Percentiles rank a stretch among this genome's conserved stretches.
These are phyloP conservation scores for Nigrograna mackinnonii DNA, from an alignment of 2,329 filamentous ascomycete genomes.

Conservation along the genomic window DNA sequence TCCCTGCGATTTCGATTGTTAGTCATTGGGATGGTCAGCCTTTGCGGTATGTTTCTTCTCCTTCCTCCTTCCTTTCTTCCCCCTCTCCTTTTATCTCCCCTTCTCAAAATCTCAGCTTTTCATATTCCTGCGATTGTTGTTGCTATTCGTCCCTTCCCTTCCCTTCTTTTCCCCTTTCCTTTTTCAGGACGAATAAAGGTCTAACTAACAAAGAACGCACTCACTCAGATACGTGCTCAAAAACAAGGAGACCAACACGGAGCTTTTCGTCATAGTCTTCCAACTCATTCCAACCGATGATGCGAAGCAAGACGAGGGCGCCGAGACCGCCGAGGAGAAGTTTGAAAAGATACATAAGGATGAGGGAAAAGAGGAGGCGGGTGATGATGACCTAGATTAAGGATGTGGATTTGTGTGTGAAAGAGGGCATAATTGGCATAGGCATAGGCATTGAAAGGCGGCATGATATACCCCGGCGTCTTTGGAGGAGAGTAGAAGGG, in stretches of 20 bases:
- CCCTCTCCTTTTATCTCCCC: not conserved
- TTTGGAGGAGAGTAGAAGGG: too few relatives aligned
- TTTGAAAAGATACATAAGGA: slow-evolving; percentile 24
- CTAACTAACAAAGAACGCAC: slow-evolving; percentile 69
- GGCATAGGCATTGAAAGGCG: too few relatives aligned
- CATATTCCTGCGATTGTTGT: slow-evolving; percentile 7
- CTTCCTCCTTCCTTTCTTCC: slow-evolving; percentile 24
- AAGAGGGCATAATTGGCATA: too few relatives aligned
- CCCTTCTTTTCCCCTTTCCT: slow-evolving; percentile 24
- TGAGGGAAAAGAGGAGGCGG: slow-evolving; percentile 6
- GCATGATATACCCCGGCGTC: too few relatives aligned
- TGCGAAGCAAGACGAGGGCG: slow-evolving; percentile 26
- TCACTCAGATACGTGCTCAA: slow-evolving; percentile 90
- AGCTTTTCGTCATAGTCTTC: slow-evolving; percentile 83
- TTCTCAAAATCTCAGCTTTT: slow-evolving; percentile 17
- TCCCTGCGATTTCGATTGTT: slow-evolving; percentile 77
- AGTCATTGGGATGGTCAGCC: slow-evolving; percentile 81
- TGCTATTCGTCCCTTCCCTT: slow-evolving; percentile 8
- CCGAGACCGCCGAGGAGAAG: slow-evolving; percentile 22
- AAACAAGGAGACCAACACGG: slow-evolving; percentile 71
- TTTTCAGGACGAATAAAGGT: not conserved
- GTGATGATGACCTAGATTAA: slow-evolving; percentile 27
- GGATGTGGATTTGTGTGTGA: too few relatives aligned
- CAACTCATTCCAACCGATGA: slow-evolving; percentile 73
- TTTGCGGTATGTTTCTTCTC: slow-evolving; percentile 59